Evolutionary conservation across 164 flowering plant species (phyloP).

Genomic region (Liriodendron chinense): DNA sequence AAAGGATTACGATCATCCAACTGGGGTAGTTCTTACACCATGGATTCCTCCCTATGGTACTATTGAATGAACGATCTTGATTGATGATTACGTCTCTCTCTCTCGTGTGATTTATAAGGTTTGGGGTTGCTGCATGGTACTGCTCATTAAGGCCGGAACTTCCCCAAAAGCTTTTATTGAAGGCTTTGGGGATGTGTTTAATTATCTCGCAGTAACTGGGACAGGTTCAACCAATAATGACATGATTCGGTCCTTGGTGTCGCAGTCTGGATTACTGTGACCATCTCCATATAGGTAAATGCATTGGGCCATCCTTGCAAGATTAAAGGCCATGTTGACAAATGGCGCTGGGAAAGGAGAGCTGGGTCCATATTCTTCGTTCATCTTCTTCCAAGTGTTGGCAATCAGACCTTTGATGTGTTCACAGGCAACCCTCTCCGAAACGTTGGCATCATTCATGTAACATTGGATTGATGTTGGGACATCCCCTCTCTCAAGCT

Average conservation of each 20-base stretch:
- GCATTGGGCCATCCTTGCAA: slow-evolving; percentile 6
- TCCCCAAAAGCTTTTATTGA: no score
- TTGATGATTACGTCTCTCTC: no score
- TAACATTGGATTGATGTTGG: slow-evolving; percentile 18
- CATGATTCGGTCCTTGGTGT: background rate
- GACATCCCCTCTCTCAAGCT: slow-evolving; percentile 18
- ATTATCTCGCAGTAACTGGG: no score
- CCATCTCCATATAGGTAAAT: slow-evolving; percentile 23
- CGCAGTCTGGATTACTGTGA: slow-evolving; percentile 4
- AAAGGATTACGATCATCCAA: no score
- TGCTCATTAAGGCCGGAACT: no score
- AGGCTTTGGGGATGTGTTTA: no score
- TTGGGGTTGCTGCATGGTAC: no score
- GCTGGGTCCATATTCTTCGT: background rate
- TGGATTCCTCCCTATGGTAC: no score
- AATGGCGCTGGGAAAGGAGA: slow-evolving; percentile 3
- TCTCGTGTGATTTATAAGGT: no score
- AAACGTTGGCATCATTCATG: slow-evolving; percentile 11
- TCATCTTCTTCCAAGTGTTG: slow-evolving; percentile 21
- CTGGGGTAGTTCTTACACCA: no score
- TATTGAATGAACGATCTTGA: no score
- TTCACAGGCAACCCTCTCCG: slow-evolving; percentile 14
- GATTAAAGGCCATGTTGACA: slow-evolving; percentile 3
- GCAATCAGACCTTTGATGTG: slow-evolving; percentile 8
- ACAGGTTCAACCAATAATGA: background rate